Evolutionary conservation across 805 yeast genomes (phyloP).

Genomic region (Myxozyma lipomycoides): DNA sequence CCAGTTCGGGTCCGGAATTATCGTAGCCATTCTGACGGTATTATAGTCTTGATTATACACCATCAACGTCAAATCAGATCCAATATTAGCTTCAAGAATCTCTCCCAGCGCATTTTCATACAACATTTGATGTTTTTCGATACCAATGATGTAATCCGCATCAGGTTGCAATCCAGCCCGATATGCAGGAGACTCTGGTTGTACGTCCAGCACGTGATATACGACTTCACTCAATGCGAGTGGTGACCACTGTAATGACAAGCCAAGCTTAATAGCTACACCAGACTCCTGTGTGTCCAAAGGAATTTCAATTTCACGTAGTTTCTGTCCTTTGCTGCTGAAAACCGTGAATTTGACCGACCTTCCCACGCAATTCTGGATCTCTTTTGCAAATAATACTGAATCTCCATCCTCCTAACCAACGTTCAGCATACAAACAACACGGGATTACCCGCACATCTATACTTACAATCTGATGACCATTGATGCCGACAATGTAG

Average conservation of each 20-base stretch:
- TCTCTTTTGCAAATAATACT: slow-evolving; percentile 17
- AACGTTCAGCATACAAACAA: background rate
- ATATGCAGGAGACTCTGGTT: slow-evolving; percentile 75
- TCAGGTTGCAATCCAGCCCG: slow-evolving; percentile 77
- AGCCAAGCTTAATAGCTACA: slow-evolving; percentile 36
- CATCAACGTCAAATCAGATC: slow-evolving; percentile 40
- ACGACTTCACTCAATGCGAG: slow-evolving; percentile 71
- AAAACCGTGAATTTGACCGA: slow-evolving; percentile 27
- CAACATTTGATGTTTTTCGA: slow-evolving; percentile 62
- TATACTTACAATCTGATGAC: slow-evolving; percentile 47
- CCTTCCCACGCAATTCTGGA: slow-evolving; percentile 25
- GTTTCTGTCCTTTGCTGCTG: slow-evolving; percentile 28
- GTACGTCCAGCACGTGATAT: slow-evolving; percentile 77
- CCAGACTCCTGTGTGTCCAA: slow-evolving; percentile 1
- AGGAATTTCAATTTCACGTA: slow-evolving; percentile 44
- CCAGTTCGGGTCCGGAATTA: slow-evolving; percentile 68
- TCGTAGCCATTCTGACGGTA: slow-evolving; percentile 78
- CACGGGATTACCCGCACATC: background rate
- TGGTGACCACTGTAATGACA: slow-evolving; percentile 71
- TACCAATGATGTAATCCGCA: slow-evolving; percentile 83
- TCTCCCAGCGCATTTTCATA: slow-evolving; percentile 17
- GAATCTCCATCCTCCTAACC: slow-evolving; percentile 20
- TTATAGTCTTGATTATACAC: slow-evolving; percentile 89
- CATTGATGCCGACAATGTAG: slow-evolving; percentile 74
- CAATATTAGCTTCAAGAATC: slow-evolving; percentile 13